phyloP scores from a whole-genome alignment of 2,329 filamentous ascomycete genomes.

The Fusarium nygamai region DNA sequence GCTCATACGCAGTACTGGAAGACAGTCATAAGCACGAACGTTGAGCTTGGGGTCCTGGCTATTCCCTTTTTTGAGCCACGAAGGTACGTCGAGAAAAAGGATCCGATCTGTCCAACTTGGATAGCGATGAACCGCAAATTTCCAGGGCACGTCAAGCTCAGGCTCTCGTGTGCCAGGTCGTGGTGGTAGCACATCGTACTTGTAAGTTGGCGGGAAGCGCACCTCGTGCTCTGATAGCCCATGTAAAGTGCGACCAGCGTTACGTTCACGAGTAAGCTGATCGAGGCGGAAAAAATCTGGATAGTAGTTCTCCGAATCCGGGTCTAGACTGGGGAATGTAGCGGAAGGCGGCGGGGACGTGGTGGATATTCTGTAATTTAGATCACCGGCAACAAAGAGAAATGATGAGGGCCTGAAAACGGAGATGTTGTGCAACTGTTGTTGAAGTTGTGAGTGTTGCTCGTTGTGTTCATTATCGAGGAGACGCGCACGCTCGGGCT shows the following conservation, averaged over 20 bases:
- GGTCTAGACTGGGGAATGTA: conserved; percentile 69
- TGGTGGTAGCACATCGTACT: conserved; percentile 68
- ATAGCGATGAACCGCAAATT: conserved; percentile 80
- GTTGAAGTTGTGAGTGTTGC: conserved; percentile 51
- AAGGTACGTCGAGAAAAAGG: conserved; percentile 74
- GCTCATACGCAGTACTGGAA: conserved; percentile 83
- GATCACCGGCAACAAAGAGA: conserved; percentile 88
- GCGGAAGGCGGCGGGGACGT: conserved; percentile 69
- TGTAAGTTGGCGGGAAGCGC: conserved; percentile 91
- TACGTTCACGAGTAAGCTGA: conserved; percentile 79
- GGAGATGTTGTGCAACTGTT: conserved; percentile 64
- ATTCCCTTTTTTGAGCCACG: conserved; percentile 55
- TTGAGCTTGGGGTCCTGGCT: conserved; percentile 48
- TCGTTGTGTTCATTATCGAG: conserved; percentile 50
- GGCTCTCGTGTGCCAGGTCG: conserved; percentile 45
- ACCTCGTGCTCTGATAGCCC: conserved; percentile 79
- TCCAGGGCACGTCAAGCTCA: conserved; percentile 42
- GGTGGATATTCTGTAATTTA: conserved; percentile 91
- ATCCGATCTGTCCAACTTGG: conserved; percentile 95
- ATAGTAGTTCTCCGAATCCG: conserved; percentile 69
- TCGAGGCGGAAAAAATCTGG: conserved; percentile 75
- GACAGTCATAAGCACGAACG: conserved; percentile 75
- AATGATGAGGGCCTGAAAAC: conserved; percentile 81
- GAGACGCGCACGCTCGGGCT: conserved; percentile 46
- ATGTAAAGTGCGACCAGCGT: conserved; percentile 77